Conservation (phyloP, 2,329 filamentous ascomycete genomes). For the Penicillium sp. region DNA sequence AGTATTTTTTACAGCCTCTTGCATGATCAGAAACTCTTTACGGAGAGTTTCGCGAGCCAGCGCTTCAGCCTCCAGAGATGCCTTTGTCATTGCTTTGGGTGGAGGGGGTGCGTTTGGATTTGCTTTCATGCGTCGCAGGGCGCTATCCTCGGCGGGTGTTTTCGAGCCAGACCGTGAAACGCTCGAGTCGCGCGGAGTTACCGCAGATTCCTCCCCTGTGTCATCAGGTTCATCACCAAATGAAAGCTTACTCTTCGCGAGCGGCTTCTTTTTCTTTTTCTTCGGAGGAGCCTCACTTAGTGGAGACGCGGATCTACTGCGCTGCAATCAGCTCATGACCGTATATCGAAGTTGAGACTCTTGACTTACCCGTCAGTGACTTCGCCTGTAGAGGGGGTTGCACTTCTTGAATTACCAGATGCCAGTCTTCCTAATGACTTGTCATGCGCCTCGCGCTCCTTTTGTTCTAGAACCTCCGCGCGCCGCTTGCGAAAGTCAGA, state of each 20-base stretch:
- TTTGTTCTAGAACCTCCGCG: constrained; percentile 88
- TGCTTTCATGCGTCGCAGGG: constrained; percentile 40
- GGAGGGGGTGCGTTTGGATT: constrained; percentile 50
- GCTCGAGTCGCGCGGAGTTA: constrained; percentile 40
- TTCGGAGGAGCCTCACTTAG: constrained; percentile 46
- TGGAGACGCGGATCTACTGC: constrained; percentile 57
- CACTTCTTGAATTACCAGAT: constrained; percentile 49
- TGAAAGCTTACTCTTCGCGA: constrained; percentile 62
- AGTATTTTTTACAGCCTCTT: constrained; percentile 82
- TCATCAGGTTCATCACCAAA: constrained; percentile 63
- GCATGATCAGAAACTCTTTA: constrained; percentile 76
- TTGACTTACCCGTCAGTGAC: constrained; percentile 59
- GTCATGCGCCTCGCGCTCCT: constrained; percentile 76
- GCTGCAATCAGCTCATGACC: constrained; percentile 51
- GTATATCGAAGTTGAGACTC: constrained; percentile 6
- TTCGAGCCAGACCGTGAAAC: constrained; percentile 40
- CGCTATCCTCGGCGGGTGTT: constrained; percentile 35
- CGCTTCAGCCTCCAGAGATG: constrained; percentile 73
- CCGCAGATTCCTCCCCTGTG: constrained; percentile 44
- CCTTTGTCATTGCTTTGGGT: constrained; percentile 76
- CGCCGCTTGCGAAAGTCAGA: constrained; percentile 95
- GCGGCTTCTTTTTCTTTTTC: constrained; percentile 60
- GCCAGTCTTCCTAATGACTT: constrained; percentile 50
- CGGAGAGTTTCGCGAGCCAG: constrained; percentile 71
- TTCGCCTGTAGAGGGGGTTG: constrained; percentile 49